phyloP scores from a whole-genome alignment of 352 stramenopile species.

The Sclerospora graminicola region DNA sequence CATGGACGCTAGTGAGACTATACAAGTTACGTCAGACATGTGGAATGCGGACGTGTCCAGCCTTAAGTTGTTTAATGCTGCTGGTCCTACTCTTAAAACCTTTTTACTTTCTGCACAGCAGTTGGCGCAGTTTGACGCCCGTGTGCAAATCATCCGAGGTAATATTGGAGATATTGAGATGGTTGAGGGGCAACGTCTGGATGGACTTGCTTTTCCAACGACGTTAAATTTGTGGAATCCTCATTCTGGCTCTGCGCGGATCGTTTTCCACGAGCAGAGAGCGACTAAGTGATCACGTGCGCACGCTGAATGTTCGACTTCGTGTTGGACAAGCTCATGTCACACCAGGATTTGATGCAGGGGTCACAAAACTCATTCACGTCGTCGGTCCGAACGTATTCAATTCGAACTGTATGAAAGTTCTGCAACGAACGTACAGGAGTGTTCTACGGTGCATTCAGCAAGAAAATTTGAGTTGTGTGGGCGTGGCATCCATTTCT shows the following conservation, averaged over 20 bases:
- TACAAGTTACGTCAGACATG: not conserved
- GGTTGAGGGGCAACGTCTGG: slow-evolving; percentile 12
- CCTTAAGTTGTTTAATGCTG: slow-evolving; percentile 13
- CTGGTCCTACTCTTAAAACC: slow-evolving; percentile 15
- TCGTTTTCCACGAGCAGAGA: slow-evolving; percentile 25
- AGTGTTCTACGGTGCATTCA: slow-evolving; percentile 27
- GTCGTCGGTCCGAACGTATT: slow-evolving; percentile 36
- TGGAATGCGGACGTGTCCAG: slow-evolving; percentile 15
- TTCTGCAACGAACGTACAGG: slow-evolving; percentile 23
- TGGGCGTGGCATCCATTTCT: slow-evolving; percentile 56
- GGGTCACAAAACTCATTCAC: slow-evolving; percentile 49
- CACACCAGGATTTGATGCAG: slow-evolving; percentile 40
- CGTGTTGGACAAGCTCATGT: slow-evolving; percentile 23
- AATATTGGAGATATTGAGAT: slow-evolving; percentile 30
- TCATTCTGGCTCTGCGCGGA: slow-evolving; percentile 15
- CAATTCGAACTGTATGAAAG: slow-evolving; percentile 13
- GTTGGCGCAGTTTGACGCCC: slow-evolving; percentile 25
- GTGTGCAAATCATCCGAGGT: slow-evolving; percentile 26
- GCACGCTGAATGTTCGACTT: slow-evolving; percentile 5
- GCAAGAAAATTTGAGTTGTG: slow-evolving; percentile 31
- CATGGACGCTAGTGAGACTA: slow-evolving; percentile 12
- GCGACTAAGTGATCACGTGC: slow-evolving; percentile 15
- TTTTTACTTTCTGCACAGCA: slow-evolving; percentile 27
- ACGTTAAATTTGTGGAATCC: slow-evolving; percentile 15
- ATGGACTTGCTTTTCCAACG: slow-evolving; percentile 31